Percentiles rank a stretch among this genome's conserved stretches.
These are phyloP conservation scores for Trypanosoma melophagium DNA, from an alignment of 208 protist genomes.

Conservation along the genomic window DNA sequence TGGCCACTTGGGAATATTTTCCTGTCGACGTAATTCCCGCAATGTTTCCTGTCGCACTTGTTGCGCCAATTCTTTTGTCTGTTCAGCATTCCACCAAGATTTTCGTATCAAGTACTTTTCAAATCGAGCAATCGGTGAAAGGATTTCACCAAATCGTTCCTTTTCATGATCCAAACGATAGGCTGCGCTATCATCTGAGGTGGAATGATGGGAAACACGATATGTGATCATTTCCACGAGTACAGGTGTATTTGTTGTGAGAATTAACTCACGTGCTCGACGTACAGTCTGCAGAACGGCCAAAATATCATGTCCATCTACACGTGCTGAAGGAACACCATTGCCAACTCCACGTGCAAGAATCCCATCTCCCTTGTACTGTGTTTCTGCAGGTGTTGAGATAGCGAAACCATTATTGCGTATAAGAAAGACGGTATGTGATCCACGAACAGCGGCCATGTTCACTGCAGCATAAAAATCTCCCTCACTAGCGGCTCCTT, in stretches of 20 bases:
- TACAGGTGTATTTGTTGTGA: conserved; percentile 80
- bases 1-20: conserved; percentile 65
- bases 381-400: conserved; percentile 93
- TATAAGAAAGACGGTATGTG: conserved; percentile 95
- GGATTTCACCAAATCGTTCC: conserved; percentile 41
- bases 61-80: conserved; percentile 41
- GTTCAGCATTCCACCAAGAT: conserved; percentile 60
- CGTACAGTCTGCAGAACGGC: conserved; percentile 92
- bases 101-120: conserved; percentile 55
- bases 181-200: conserved; percentile 93
- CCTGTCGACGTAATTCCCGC: conserved; percentile 64
- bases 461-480: conserved; percentile 98
- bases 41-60: conserved; percentile 51
- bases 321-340: conserved; percentile 89
- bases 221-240: conserved; percentile 98
- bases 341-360: conserved; percentile 76
- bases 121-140: conserved; percentile 74
- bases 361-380: conserved; percentile 96
- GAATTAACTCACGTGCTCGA: conserved; percentile 80
- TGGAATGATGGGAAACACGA: conserved; percentile 94
- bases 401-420: conserved; percentile 96
- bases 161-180: conserved; percentile 84
- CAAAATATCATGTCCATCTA: conserved; percentile 97
- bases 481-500: conserved; percentile 95
- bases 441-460: conserved; percentile 92